Percentiles rank a stretch among this genome's conserved stretches.
Evolutionary conservation across 2,329 filamentous ascomycete species (phyloP).

Genomic region (Rutstroemia sp.): DNA sequence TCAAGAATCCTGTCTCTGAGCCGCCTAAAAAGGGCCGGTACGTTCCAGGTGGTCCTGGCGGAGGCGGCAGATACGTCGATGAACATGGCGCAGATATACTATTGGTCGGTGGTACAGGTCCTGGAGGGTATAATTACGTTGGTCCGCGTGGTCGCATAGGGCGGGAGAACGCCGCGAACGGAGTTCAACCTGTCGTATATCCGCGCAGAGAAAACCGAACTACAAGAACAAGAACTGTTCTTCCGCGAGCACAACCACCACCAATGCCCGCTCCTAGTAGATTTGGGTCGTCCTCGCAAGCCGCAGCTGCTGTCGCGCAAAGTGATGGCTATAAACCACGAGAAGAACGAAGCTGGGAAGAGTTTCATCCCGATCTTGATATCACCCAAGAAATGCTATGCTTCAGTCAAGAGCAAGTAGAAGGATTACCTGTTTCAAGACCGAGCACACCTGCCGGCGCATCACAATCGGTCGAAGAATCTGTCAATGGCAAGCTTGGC

Average conservation of each 20-base stretch:
- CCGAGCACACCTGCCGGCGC: constrained; percentile 33
- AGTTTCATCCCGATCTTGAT: constrained; percentile 93
- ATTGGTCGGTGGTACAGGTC: constrained; percentile 38
- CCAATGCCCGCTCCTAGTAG: constrained; percentile 18
- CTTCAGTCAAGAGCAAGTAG: constrained; percentile 76
- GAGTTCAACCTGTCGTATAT: constrained; percentile 39
- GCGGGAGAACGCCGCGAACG: constrained; percentile 40
- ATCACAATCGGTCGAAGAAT: constrained; percentile 31
- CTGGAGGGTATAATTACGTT: constrained; percentile 42
- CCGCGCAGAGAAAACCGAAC: constrained; percentile 47
- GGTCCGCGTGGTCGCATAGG: constrained; percentile 46
- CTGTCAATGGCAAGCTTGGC: constrained; percentile 33
- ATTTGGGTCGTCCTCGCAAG: constrained; percentile 42
- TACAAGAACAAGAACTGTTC: constrained; percentile 46
- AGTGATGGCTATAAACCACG: constrained; percentile 95
- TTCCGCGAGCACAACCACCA: constrained; percentile 44
- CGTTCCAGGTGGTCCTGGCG: constrained; percentile 78
- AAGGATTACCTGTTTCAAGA: constrained; percentile 54
- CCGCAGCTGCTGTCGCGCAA: constrained; percentile 81
- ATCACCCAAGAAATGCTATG: constrained; percentile 75
- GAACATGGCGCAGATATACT: constrained; percentile 56
- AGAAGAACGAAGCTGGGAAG: constrained; percentile 95
- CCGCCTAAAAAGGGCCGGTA: constrained; percentile 65
- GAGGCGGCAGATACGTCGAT: constrained; percentile 78
- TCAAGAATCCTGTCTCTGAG: constrained; percentile 20